A percentile compares a stretch with the other conserved stretches of the same genome.
Evolutionary conservation across 2,329 filamentous ascomycete species (phyloP).

Genomic region (Ascochyta viciae-villosae): DNA sequence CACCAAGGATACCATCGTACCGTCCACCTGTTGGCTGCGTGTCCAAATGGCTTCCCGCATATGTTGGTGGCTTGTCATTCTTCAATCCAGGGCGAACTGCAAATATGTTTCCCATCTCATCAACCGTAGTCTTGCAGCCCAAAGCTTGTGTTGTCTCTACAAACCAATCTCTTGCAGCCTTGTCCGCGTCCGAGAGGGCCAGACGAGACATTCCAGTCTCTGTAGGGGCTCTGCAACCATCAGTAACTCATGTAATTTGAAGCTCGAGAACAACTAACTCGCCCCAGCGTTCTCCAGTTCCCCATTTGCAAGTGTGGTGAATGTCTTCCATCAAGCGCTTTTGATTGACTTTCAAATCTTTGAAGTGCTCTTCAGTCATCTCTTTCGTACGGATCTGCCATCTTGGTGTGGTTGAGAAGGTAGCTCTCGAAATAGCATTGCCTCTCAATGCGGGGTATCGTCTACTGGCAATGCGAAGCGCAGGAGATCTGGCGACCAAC

Average conservation of each 20-base stretch:
- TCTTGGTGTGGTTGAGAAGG: conserved; percentile 43
- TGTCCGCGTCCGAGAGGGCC: conserved; percentile 74
- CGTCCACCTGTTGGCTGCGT: conserved; percentile 67
- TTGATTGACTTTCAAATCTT: conserved; percentile 64
- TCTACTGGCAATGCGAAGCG: conserved; percentile 30
- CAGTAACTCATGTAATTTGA: neutral
- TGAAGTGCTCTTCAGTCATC: conserved; percentile 61
- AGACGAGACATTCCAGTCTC: conserved; percentile 81
- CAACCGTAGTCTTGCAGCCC: conserved; percentile 72
- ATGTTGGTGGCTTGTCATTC: conserved; percentile 66
- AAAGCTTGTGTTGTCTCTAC: conserved; percentile 66
- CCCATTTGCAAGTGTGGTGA: conserved; percentile 72
- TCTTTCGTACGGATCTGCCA: conserved; percentile 52
- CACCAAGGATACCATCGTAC: conserved; percentile 80
- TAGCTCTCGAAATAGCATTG: neutral
- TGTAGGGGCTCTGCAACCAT: conserved; percentile 54
- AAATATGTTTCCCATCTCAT: conserved; percentile 84
- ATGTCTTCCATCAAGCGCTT: conserved; percentile 68
- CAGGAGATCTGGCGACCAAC: conserved; percentile 14
- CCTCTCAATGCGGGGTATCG: conserved; percentile 29
- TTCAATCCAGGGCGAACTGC: conserved; percentile 70
- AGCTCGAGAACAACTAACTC: conserved; percentile 53
- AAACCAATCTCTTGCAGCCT: conserved; percentile 78
- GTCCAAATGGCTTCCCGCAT: conserved; percentile 71
- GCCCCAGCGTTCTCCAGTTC: conserved; percentile 71